A percentile compares a stretch with the other conserved stretches of the same genome.
These are phyloP conservation scores for Macadamia tetraphylla DNA, from an alignment of 164 flowering plant genomes.

Conservation along the genomic window DNA sequence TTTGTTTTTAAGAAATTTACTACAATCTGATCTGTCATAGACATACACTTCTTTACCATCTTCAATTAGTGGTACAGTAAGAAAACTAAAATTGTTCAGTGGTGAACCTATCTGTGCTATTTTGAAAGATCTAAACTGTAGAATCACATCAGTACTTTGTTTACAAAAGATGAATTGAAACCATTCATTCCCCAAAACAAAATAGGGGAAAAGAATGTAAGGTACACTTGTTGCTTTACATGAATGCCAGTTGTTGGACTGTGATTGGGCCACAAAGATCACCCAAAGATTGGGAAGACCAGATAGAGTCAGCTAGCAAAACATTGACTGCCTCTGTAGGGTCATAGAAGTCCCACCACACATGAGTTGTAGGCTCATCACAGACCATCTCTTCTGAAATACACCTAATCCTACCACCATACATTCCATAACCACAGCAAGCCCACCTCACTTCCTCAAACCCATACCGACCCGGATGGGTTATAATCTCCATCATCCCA, in stretches of 20 bases:
- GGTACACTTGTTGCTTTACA: not conserved
- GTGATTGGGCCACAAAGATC: conserved; percentile 43
- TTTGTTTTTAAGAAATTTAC: no score
- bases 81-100: no score
- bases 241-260: conserved; percentile 25
- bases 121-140: no score
- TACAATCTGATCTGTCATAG: no score
- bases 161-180: no score
- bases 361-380: conserved; percentile 23
- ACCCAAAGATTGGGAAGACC: conserved; percentile 42
- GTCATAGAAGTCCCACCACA: conserved; percentile 84
- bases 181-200: no score
- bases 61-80: no score
- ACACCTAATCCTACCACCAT: conserved; percentile 52
- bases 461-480: conserved; percentile 38
- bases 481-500: conserved; percentile 51
- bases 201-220: no score
- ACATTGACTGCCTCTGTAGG: conserved; percentile 53
- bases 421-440: conserved; percentile 57
- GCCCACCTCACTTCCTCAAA: conserved; percentile 41
- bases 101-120: no score
- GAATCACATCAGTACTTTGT: no score
- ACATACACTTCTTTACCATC: no score
- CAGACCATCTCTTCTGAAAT: conserved; percentile 44
- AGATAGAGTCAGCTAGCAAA: conserved; percentile 57